These are phyloP conservation scores for Coemansia umbellata DNA, from an alignment of 192 early-diverging fungal genomes.

Conservation along the genomic window DNA sequence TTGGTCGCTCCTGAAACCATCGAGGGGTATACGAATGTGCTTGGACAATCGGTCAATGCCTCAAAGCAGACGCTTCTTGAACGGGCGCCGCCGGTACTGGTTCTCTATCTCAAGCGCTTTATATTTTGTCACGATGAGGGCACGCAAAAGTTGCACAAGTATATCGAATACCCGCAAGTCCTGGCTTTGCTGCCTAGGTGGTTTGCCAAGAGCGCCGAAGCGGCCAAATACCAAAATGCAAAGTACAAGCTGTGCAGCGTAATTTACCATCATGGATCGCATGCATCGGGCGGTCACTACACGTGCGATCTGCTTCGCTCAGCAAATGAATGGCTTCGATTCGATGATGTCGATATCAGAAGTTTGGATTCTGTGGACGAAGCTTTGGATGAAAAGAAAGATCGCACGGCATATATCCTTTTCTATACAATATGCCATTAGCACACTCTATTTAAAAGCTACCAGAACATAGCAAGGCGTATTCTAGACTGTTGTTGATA, in stretches of 20 bases:
- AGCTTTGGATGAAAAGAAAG: constrained; percentile 36
- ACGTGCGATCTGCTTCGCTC: constrained; percentile 85
- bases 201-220: constrained; percentile 23
- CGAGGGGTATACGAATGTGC: constrained; percentile 63
- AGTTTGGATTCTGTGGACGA: constrained; percentile 32
- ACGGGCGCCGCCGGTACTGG: constrained; percentile 79
- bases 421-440: constrained; percentile 38
- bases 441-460: background rate
- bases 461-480: too few relatives aligned
- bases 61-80: constrained; percentile 87
- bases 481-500: too few relatives aligned
- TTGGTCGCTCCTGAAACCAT: constrained; percentile 75
- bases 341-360: constrained; percentile 85
- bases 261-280: constrained; percentile 91
- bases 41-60: constrained; percentile 51
- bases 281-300: constrained; percentile 91
- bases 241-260: constrained; percentile 78
- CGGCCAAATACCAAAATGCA: constrained; percentile 24
- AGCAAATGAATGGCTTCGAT: constrained; percentile 78
- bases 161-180: constrained; percentile 64
- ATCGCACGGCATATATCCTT: constrained; percentile 49
- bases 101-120: constrained; percentile 94
- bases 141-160: constrained; percentile 83
- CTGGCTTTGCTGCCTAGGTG: constrained; percentile 63
- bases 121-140: constrained; percentile 72